Percentiles rank a stretch among this genome's conserved stretches.
Evolutionary conservation across 1,284 basidiomycete species (phyloP).

Genomic region (Sutorius eximius): DNA sequence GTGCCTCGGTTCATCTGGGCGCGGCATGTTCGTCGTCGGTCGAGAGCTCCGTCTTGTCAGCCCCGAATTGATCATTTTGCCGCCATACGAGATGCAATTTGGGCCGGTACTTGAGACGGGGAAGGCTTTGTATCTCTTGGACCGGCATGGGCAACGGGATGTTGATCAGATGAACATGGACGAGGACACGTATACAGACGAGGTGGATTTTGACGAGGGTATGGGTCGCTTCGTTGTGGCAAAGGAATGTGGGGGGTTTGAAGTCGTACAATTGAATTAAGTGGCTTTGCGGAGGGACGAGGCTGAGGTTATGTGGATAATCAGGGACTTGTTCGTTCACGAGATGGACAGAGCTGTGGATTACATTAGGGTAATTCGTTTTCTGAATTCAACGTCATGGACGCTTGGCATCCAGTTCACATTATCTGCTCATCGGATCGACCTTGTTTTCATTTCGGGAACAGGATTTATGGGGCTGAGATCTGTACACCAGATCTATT

Average conservation of each 20-base stretch:
- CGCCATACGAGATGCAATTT: constrained; percentile 31
- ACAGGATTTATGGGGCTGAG: not conserved
- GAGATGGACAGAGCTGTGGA: not conserved
- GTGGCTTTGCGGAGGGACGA: not conserved
- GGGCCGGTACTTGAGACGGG: constrained; percentile 31
- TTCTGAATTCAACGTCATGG: not conserved
- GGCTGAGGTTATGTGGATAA: not conserved
- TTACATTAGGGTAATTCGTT: not conserved
- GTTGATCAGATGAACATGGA: not conserved
- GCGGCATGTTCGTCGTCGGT: constrained; percentile 28
- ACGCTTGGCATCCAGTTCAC: not conserved
- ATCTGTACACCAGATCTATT: constrained; percentile 12
- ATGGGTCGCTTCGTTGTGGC: constrained; percentile 34
- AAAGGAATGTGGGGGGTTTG: constrained; percentile 27
- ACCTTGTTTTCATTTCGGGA: not conserved
- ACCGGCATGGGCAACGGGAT: constrained; percentile 1
- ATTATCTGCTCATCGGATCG: not conserved
- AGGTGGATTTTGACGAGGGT: constrained; percentile 33
- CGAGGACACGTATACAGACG: constrained; percentile 6
- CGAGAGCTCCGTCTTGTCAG: constrained; percentile 25
- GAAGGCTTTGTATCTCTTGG: constrained; percentile 19
- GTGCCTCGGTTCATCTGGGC: constrained; percentile 29
- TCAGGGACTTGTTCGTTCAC: not conserved
- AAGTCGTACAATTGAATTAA: constrained; percentile 27
- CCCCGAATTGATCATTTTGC: constrained; percentile 23